A percentile compares a stretch with the other conserved stretches of the same genome.
These are phyloP conservation scores for Fraxinus cuspidata DNA, from an alignment of 257 asterid genomes.

Conservation along the genomic window DNA sequence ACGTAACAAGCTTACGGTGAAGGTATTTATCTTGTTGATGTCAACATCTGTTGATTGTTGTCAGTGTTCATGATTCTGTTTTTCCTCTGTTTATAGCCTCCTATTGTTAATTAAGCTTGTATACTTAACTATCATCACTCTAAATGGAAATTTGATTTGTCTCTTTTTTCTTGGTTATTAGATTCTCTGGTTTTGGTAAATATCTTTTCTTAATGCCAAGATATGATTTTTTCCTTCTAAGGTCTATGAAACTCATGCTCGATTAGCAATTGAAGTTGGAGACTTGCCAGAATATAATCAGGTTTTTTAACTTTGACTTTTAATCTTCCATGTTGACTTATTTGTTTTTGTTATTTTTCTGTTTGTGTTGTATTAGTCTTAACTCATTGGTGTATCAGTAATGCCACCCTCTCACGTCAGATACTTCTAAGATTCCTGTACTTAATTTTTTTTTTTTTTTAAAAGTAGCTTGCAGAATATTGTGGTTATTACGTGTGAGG, in stretches of 20 bases:
- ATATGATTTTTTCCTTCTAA: conserved; percentile 38
- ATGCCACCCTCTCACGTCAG: background rate
- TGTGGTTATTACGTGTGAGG: conserved; percentile 4
- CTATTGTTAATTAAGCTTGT: conserved; percentile 1
- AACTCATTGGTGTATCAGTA: background rate
- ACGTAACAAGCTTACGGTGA: conserved; percentile 85
- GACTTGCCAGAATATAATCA: conserved; percentile 95
- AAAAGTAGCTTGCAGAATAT: background rate
- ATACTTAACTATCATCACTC: background rate
- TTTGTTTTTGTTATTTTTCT: background rate
- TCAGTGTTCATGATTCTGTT: conserved; percentile 2
- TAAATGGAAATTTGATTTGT: conserved; percentile 1
- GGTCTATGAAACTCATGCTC: conserved; percentile 99
- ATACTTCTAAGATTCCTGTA: conserved; percentile 7
- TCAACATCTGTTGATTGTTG: conserved; percentile 21
- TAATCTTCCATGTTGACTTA: conserved; percentile 6
- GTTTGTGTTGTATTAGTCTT: background rate
- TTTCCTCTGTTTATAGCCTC: conserved; percentile 4
- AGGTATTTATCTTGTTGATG: conserved; percentile 49
- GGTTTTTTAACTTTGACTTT: conserved; percentile 48
- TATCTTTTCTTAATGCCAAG: conserved; percentile 15
- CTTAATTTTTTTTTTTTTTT: too few relatives aligned
- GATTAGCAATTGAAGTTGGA: conserved; percentile 89
- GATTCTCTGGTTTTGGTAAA: conserved; percentile 18
- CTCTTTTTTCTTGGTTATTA: conserved; percentile 9